A percentile compares a stretch with the other conserved stretches of the same genome.
Conservation (phyloP, 176 grass and related monocot genomes). For the Eragrostis curvula region DNA sequence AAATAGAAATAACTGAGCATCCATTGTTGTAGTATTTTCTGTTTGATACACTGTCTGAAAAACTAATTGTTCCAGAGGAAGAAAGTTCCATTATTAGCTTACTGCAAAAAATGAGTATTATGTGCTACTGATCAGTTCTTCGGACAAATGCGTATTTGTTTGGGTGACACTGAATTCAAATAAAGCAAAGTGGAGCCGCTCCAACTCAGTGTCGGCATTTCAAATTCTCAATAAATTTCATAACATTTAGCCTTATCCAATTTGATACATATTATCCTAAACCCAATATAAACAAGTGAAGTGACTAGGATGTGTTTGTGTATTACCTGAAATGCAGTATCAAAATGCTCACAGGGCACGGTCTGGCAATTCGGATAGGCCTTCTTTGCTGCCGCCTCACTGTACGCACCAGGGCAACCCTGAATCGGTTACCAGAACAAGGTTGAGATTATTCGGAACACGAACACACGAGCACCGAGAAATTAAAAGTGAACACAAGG, state of each 20-base stretch:
- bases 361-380: constrained; percentile 84
- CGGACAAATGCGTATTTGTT: background rate
- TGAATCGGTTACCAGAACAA: constrained; percentile 34
- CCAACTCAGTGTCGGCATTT: background rate
- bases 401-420: constrained; percentile 85
- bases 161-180: background rate
- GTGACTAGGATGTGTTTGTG: background rate
- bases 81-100: background rate
- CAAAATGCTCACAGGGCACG: constrained; percentile 88
- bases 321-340: constrained; percentile 78
- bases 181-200: background rate
- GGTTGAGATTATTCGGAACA: background rate
- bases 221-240: background rate
- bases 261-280: background rate
- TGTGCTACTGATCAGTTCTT: background rate
- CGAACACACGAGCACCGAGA: background rate
- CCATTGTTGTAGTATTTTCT: background rate
- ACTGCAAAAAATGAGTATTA: background rate
- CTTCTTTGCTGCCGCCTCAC: constrained; percentile 81
- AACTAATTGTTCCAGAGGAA: background rate
- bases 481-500: background rate
- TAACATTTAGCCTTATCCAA: background rate
- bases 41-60: constrained; percentile 23
- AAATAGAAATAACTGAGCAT: background rate
- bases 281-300: background rate